Evolutionary conservation across 2,329 filamentous ascomycete genomes (phyloP).

Genomic region (Plenodomus biglobosus): DNA sequence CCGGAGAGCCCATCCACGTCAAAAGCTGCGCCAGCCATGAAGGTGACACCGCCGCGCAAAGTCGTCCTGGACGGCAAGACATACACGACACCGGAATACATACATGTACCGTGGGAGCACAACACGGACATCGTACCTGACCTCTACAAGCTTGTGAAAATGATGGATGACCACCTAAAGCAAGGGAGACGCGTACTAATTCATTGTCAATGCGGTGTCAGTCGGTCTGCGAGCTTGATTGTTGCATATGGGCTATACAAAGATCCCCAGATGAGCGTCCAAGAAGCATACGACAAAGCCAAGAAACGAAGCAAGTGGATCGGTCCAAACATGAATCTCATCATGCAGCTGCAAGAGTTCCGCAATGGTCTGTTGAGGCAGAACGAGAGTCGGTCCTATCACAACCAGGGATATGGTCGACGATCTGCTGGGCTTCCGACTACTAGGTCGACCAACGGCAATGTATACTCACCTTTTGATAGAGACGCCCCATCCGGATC

Average conservation of each 20-base stretch:
- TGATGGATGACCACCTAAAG: constrained; percentile 70
- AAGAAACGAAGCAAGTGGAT: constrained; percentile 85
- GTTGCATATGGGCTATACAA: constrained; percentile 84
- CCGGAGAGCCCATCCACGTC: constrained; percentile 52
- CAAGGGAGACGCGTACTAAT: constrained; percentile 77
- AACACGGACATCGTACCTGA: constrained; percentile 83
- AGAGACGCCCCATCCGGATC: constrained; percentile 33
- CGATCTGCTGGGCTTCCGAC: constrained; percentile 37
- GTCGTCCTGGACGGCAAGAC: constrained; percentile 28
- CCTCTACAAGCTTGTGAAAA: constrained; percentile 72
- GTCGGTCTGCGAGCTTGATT: constrained; percentile 80
- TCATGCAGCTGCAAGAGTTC: constrained; percentile 86
- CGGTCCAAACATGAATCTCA: constrained; percentile 87
- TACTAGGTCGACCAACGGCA: constrained; percentile 25
- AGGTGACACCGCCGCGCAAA: constrained; percentile 30
- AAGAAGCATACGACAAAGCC: constrained; percentile 79
- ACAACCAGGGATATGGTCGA: constrained; percentile 37
- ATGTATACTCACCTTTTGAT: constrained; percentile 39
- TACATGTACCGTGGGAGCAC: constrained; percentile 86
- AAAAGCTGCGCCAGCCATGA: constrained; percentile 54
- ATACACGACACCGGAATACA: constrained; percentile 69
- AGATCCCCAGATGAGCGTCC: constrained; percentile 73
- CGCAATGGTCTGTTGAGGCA: constrained; percentile 51
- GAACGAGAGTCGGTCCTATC: constrained; percentile 36
- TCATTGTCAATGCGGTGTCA: constrained; percentile 85